Conservation (phyloP, 345 rosid genomes). For the Mallotus nudiflorus region DNA sequence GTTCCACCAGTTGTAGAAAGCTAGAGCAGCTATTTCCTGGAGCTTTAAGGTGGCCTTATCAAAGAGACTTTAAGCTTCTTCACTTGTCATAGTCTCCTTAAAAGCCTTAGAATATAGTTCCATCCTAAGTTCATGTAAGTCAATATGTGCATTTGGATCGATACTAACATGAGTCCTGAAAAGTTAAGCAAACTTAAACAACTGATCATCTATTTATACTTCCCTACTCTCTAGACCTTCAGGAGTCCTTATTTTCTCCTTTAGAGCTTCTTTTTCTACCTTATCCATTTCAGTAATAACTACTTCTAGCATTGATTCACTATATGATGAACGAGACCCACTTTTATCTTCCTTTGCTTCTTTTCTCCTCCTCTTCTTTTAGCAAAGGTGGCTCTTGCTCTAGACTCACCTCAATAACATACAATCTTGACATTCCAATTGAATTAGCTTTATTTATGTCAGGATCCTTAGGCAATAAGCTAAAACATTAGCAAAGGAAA, state of each 20-base stretch:
- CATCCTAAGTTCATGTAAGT: constrained; percentile 95
- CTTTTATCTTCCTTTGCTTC: constrained; percentile 60
- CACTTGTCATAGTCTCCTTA: constrained; percentile 92
- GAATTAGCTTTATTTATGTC: constrained; percentile 51
- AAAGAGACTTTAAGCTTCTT: constrained; percentile 83
- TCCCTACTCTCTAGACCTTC: constrained; percentile 81
- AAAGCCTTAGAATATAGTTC: constrained; percentile 94
- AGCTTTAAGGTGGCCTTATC: constrained; percentile 89
- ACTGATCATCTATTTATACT: constrained; percentile 96
- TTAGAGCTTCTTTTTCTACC: constrained; percentile 45
- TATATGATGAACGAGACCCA: constrained; percentile 47
- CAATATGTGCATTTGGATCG: constrained; percentile 95
- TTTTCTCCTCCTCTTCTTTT: constrained; percentile 80
- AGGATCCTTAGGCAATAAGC: constrained; percentile 53
- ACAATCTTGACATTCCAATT: constrained; percentile 74
- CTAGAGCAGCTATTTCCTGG: constrained; percentile 96
- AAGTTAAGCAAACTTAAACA: constrained; percentile 93
- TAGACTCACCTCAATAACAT: constrained; percentile 83
- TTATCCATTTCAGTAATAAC: constrained; percentile 52
- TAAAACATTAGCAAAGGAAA: no score
- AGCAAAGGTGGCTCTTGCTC: constrained; percentile 82
- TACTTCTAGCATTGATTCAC: constrained; percentile 48
- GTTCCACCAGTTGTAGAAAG: constrained; percentile 98
- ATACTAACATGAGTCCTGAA: constrained; percentile 87
- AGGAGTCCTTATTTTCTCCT: constrained; percentile 50